phyloP scores from a whole-genome alignment of 805 yeast species.

The Candida ulmi region DNA sequence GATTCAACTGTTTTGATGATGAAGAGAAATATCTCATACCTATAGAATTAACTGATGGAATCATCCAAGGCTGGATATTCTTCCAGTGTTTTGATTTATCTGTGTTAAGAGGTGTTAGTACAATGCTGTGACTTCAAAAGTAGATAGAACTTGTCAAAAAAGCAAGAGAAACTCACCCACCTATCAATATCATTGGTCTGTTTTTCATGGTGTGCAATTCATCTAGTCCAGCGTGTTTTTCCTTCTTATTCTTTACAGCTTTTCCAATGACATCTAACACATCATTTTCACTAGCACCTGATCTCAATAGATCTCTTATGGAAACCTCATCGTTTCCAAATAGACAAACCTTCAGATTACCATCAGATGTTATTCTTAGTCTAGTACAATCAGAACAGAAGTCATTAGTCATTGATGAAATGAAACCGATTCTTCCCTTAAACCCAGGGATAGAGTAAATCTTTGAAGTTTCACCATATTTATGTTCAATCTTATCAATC shows the following conservation, averaged over 20 bases:
- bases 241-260: conserved; percentile 42
- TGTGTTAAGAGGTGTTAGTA: no score
- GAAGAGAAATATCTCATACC: conserved; percentile 5
- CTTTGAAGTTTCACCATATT: conserved; percentile 46
- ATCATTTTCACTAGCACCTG: conserved; percentile 29
- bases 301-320: conserved; percentile 37
- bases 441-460: conserved; percentile 37
- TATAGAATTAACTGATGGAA: not conserved
- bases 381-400: conserved; percentile 51
- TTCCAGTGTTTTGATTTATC: not conserved
- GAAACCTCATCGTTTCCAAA: conserved; percentile 49
- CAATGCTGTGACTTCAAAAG: no score
- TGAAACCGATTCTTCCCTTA: conserved; percentile 43
- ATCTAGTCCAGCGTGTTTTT: conserved; percentile 46
- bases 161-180: conserved; percentile 34
- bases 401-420: conserved; percentile 50
- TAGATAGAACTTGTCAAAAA: not conserved
- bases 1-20: not conserved
- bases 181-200: conserved; percentile 52
- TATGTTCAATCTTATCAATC: conserved; percentile 17
- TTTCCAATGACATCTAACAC: conserved; percentile 34
- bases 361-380: conserved; percentile 45
- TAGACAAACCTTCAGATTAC: conserved; percentile 48
- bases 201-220: conserved; percentile 40
- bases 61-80: conserved; percentile 1